Percentiles rank a stretch among this genome's conserved stretches.
phyloP scores from a whole-genome alignment of 1,284 basidiomycete genomes.

The Marasmius oreades region DNA sequence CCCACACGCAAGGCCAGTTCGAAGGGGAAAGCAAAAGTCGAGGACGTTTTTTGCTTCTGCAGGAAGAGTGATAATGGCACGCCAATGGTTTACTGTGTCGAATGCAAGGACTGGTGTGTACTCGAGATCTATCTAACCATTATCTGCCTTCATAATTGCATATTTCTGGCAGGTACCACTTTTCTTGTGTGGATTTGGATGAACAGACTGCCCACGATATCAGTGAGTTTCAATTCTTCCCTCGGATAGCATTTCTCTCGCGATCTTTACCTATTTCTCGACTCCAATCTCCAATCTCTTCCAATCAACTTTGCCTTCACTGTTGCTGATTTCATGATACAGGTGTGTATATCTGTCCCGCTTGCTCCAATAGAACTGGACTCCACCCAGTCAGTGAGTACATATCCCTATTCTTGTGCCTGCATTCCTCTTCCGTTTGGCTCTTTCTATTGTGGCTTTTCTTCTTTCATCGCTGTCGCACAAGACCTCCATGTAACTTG shows the following conservation, averaged over 20 bases:
- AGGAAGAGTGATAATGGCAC: slow-evolving; percentile 67
- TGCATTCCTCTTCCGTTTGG: slow-evolving; percentile 24
- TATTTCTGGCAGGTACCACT: slow-evolving; percentile 61
- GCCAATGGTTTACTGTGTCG: slow-evolving; percentile 76
- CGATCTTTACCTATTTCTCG: slow-evolving; percentile 10
- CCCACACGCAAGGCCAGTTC: slow-evolving; percentile 8
- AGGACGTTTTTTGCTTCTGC: slow-evolving; percentile 53
- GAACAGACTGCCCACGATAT: slow-evolving; percentile 70
- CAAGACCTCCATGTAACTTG: slow-evolving; percentile 19
- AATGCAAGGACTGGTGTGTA: slow-evolving; percentile 74
- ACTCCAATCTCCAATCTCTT: not conserved
- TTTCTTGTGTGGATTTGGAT: slow-evolving; percentile 58
- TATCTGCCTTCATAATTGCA: not conserved
- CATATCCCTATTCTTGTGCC: slow-evolving; percentile 28
- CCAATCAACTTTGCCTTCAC: no score
- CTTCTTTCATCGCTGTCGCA: slow-evolving; percentile 32
- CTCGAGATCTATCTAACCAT: no score
- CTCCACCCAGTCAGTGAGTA: slow-evolving; percentile 77
- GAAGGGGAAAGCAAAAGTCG: slow-evolving; percentile 11
- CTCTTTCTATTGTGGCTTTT: not conserved
- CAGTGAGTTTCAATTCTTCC: slow-evolving; percentile 45
- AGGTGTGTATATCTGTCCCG: slow-evolving; percentile 71
- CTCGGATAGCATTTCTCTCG: not conserved
- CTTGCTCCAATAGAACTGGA: slow-evolving; percentile 63
- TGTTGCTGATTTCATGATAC: slow-evolving; percentile 14